A percentile compares a stretch with the other conserved stretches of the same genome.
phyloP scores from a whole-genome alignment of 1,284 basidiomycete genomes.

The Sporisorium iseilematis-ciliati region DNA sequence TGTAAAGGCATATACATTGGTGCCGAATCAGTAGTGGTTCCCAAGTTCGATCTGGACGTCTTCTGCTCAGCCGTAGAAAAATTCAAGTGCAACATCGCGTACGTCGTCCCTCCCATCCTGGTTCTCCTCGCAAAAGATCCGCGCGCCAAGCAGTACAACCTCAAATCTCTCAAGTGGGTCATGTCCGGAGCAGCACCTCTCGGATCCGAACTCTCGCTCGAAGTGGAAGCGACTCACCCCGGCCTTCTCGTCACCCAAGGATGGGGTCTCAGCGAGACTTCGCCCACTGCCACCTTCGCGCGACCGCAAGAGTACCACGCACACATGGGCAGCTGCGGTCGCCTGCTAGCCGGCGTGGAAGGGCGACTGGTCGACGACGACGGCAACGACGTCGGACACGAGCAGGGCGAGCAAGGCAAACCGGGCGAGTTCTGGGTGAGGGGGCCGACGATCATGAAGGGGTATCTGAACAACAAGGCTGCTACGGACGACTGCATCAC shows the following conservation, averaged over 20 bases:
- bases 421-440: slow-evolving; percentile 58
- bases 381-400: slow-evolving; percentile 66
- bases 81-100: slow-evolving; percentile 76
- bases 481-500: slow-evolving; percentile 54
- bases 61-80: slow-evolving; percentile 79
- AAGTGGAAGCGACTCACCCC: slow-evolving; percentile 74
- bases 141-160: slow-evolving; percentile 79
- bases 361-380: slow-evolving; percentile 78
- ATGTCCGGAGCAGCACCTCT: slow-evolving; percentile 87
- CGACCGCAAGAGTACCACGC: slow-evolving; percentile 39
- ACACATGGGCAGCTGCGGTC: slow-evolving; percentile 73
- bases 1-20: slow-evolving; percentile 76
- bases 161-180: slow-evolving; percentile 76
- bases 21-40: slow-evolving; percentile 77
- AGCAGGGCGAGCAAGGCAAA: slow-evolving; percentile 73
- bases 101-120: slow-evolving; percentile 87
- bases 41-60: slow-evolving; percentile 79
- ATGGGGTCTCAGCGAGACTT: slow-evolving; percentile 84
- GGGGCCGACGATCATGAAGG: slow-evolving; percentile 51
- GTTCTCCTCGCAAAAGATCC: slow-evolving; percentile 81
- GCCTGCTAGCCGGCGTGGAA: slow-evolving; percentile 82
- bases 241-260: slow-evolving; percentile 68
- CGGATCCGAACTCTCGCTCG: slow-evolving; percentile 76
- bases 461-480: slow-evolving; percentile 55
- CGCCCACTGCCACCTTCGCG: slow-evolving; percentile 73